Base-by-base conservation (phyloP, 1,284 basidiomycete species). In the Leccinum fuscescens region DNA sequence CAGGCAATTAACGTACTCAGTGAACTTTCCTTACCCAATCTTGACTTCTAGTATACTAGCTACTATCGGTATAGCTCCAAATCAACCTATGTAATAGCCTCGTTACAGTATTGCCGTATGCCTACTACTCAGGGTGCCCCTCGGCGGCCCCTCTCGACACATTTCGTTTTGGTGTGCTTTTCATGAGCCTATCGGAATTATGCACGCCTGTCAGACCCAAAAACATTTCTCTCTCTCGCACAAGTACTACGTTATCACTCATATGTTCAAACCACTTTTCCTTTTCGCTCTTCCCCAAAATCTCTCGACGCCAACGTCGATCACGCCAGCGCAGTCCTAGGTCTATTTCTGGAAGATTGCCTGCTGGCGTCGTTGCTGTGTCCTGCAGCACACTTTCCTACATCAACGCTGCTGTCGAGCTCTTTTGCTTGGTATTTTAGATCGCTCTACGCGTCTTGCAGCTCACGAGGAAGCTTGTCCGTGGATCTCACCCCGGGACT, bases 271-370 rank as follows among this genome's bases (percentile, higher is more conserved):
- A 44, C 66, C 22, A 58, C 65, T 4, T 65, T 63, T 33, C 67
- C 66, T 4, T 66, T 63, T 33, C 67, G 64, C 29, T 72, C 77
- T 44, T 80, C 80, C 51, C 66, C 82, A 46, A 64, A 70, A 42
- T 80, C 80, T 53, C 66, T 82, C 48, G 65, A 71, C 64, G 52
- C 61, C 20, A 80, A 79, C 29, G 29, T 29, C 29, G 29, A 29
- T 29, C 29, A 29, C 29, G 29, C 29, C 29, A 29, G 29, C 29
- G 29, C 31, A 31, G 29, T 29, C 29, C 29, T 29, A 29, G 85
- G 83, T 3, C 85, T 86, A 69, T 87, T 6, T 86, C 84, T 29
- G 86, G 86, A 17, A 78, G 86, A 56, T 72, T 88, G 51, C 75
- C 83, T 8, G 84, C 86, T 2, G 81, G 80, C 56, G 79, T 85